Evolutionary conservation across 2,329 filamentous ascomycete species (phyloP).

Genomic region (Sporothrix luriei): DNA sequence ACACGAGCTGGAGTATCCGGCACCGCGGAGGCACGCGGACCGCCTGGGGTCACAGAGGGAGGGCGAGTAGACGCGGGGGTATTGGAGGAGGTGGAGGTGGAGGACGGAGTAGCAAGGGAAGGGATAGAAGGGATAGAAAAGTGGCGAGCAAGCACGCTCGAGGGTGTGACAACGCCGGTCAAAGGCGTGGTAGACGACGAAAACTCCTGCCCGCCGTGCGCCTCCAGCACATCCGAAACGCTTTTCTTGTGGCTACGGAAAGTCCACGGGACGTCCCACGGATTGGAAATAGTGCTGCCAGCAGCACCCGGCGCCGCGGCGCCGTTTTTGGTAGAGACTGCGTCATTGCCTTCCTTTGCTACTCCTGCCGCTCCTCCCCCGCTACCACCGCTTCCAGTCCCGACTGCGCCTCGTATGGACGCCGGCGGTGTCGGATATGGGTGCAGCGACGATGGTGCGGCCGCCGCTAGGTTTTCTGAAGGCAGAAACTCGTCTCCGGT

Average conservation of each 20-base stretch:
- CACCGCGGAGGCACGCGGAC: constrained; percentile 27
- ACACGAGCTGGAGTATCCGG: constrained; percentile 37
- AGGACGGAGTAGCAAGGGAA: constrained; percentile 24
- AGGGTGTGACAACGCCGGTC: constrained; percentile 65
- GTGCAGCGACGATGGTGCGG: constrained; percentile 40
- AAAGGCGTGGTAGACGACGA: constrained; percentile 59
- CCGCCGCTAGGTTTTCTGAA: not conserved
- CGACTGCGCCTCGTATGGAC: constrained; percentile 47
- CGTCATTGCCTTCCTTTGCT: constrained; percentile 18
- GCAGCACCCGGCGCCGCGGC: constrained; percentile 6
- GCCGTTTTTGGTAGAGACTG: constrained; percentile 23
- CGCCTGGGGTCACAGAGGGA: constrained; percentile 16
- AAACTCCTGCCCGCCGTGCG: constrained; percentile 50
- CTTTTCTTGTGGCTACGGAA: constrained; percentile 49
- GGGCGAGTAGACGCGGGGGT: constrained; percentile 29
- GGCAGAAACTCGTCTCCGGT: constrained; percentile 7
- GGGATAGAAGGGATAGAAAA: constrained; percentile 64
- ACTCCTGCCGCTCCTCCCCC: constrained; percentile 5
- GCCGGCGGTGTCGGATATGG: constrained; percentile 62
- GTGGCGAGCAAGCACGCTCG: constrained; percentile 65
- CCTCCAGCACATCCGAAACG: constrained; percentile 49
- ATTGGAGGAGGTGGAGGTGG: constrained; percentile 28
- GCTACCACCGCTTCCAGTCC: constrained; percentile 14
- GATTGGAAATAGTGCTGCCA: constrained; percentile 18
- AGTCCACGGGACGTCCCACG: constrained; percentile 34